These are phyloP conservation scores for Leccinellum luteum DNA, from an alignment of 768 basidiomycete species.

Conservation along the genomic window DNA sequence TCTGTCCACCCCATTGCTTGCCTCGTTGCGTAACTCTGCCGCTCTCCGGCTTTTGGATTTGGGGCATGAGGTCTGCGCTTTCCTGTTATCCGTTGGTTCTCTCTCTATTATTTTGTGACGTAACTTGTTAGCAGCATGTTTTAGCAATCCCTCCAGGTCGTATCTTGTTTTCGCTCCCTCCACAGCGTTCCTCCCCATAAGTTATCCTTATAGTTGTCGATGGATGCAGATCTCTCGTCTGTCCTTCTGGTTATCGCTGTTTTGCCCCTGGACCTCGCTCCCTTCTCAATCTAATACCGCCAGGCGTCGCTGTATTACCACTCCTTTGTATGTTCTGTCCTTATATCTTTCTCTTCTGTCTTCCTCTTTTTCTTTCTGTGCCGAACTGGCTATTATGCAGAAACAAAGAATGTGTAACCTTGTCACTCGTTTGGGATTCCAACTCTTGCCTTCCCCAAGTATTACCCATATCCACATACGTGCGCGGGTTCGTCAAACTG, in stretches of 20 bases:
- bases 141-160: slow-evolving; percentile 1
- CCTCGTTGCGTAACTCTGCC: slow-evolving; percentile 11
- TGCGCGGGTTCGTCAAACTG: background rate
- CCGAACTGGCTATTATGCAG: slow-evolving; percentile 14
- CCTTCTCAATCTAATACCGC: slow-evolving; percentile 11
- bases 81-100: slow-evolving; percentile 12
- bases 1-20: slow-evolving; percentile 1
- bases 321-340: slow-evolving; percentile 18
- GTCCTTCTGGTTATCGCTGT: slow-evolving; percentile 1
- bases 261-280: background rate
- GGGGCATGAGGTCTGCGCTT: slow-evolving; percentile 13
- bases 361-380: background rate
- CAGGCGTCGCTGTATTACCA: slow-evolving; percentile 25
- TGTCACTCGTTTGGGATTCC: slow-evolving; percentile 6
- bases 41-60: slow-evolving; percentile 12
- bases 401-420: slow-evolving; percentile 5
- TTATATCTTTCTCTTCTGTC: background rate
- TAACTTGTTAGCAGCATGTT: slow-evolving; percentile 16
- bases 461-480: background rate
- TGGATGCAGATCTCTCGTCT: slow-evolving; percentile 4
- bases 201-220: slow-evolving; percentile 15
- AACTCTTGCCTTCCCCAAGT: background rate
- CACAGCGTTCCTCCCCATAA: background rate
- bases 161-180: slow-evolving; percentile 4
- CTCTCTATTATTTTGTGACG: slow-evolving; percentile 7